phyloP scores from a whole-genome alignment of 2,329 filamentous ascomycete species.

The Fusarium bulbicola region DNA sequence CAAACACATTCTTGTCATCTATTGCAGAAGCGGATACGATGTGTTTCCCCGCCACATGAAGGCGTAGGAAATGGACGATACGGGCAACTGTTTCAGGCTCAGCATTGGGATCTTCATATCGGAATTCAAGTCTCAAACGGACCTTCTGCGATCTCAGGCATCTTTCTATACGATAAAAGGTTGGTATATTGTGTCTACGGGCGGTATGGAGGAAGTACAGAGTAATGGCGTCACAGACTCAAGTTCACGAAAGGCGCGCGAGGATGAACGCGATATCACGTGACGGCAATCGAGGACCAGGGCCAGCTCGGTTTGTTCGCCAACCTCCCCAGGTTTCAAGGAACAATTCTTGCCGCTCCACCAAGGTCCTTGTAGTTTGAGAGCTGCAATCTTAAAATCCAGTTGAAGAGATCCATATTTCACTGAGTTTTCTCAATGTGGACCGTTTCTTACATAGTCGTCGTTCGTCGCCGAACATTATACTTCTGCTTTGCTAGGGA shows the following conservation, averaged over 20 bases:
- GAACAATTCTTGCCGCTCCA: neutral
- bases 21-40: conserved; percentile 75
- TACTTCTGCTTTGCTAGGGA: neutral
- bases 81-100: conserved; percentile 70
- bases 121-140: conserved; percentile 8
- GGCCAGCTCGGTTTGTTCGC: neutral
- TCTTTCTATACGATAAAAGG: conserved; percentile 42
- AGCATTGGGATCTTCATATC: neutral
- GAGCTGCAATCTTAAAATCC: neutral
- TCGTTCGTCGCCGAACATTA: conserved; percentile 23
- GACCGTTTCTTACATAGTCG: neutral
- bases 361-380: neutral
- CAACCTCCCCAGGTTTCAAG: neutral
- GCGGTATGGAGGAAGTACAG: neutral
- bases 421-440: conserved; percentile 19
- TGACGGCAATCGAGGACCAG: neutral
- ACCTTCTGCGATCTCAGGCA: conserved; percentile 74
- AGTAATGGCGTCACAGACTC: conserved; percentile 16
- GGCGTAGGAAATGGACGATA: conserved; percentile 84
- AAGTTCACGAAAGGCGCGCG: conserved; percentile 15
- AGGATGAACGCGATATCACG: conserved; percentile 37
- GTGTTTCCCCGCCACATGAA: conserved; percentile 84
- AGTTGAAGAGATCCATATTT: conserved; percentile 13
- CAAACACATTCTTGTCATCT: conserved; percentile 87
- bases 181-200: neutral